phyloP scores from a whole-genome alignment of 1,284 basidiomycete genomes.

The Pseudomicrostroma phylloplanum region DNA sequence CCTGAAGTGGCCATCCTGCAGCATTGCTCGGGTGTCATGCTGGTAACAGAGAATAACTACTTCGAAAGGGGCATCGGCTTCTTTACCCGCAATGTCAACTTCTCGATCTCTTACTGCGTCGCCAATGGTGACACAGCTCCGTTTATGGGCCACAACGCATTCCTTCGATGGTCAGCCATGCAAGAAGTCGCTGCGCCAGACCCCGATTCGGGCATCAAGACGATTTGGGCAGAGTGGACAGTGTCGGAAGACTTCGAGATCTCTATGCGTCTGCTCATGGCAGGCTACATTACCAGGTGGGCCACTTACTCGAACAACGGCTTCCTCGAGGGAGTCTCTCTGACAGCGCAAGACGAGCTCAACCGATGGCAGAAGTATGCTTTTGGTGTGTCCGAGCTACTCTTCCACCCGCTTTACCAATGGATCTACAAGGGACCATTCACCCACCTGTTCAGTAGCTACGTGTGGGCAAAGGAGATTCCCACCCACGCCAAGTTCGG shows the following conservation, averaged over 20 bases:
- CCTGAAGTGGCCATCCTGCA: slow-evolving; percentile 75
- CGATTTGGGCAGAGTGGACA: slow-evolving; percentile 73
- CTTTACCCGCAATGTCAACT: slow-evolving; percentile 55
- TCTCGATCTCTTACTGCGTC: slow-evolving; percentile 53
- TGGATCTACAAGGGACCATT: slow-evolving; percentile 72
- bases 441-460: slow-evolving; percentile 67
- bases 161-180: slow-evolving; percentile 73
- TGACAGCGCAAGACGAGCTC: slow-evolving; percentile 66
- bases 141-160: slow-evolving; percentile 82
- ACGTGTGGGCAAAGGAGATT: slow-evolving; percentile 61
- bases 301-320: slow-evolving; percentile 71
- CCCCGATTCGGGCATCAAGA: slow-evolving; percentile 60
- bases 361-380: slow-evolving; percentile 83
- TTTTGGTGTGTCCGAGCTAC: slow-evolving; percentile 59
- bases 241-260: slow-evolving; percentile 79
- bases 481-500: slow-evolving; percentile 68
- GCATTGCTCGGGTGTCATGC: slow-evolving; percentile 78
- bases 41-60: slow-evolving; percentile 69
- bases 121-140: slow-evolving; percentile 55
- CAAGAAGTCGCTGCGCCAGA: slow-evolving; percentile 73
- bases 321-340: slow-evolving; percentile 80
- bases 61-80: slow-evolving; percentile 78
- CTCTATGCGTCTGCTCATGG: slow-evolving; percentile 55
- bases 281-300: slow-evolving; percentile 70
- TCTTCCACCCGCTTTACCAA: slow-evolving; percentile 54